Conservation (phyloP, 139 green algal species). For the Chlorella sp. region DNA sequence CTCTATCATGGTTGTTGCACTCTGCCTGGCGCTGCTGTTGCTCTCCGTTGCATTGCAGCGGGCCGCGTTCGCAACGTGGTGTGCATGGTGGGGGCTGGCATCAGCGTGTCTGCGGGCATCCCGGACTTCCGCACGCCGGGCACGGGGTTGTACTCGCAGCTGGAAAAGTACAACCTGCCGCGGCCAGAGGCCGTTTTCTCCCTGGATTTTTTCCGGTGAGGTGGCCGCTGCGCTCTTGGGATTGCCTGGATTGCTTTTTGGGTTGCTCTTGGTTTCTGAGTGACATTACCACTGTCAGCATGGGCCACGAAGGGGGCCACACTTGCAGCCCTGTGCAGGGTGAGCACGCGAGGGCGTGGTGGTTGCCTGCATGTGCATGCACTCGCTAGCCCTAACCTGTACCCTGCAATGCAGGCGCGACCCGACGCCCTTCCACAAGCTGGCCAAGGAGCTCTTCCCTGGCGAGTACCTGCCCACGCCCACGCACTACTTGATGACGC, state of each 20-base stretch:
- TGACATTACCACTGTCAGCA: too few species aligned
- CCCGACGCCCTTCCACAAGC: background rate
- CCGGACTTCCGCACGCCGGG: slow-evolving; percentile 65
- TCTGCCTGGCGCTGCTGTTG: too few species aligned
- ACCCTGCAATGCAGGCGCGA: background rate
- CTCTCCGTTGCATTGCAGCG: too few species aligned
- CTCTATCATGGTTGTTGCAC: too few species aligned
- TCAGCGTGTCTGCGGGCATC: slow-evolving; percentile 57
- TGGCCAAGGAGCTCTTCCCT: slow-evolving; percentile 54
- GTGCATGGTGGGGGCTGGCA: slow-evolving; percentile 53
- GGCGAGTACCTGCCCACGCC: slow-evolving; percentile 60
- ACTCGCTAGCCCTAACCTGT: too few species aligned
- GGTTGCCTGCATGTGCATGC: too few species aligned
- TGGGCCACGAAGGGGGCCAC: too few species aligned
- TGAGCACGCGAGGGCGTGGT: too few species aligned
- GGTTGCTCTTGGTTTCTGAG: too few species aligned
- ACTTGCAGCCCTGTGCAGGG: too few species aligned
- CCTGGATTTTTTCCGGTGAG: slow-evolving; percentile 10
- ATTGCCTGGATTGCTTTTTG: too few species aligned
- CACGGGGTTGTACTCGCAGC: slow-evolving; percentile 62
- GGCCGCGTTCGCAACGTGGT: background rate
- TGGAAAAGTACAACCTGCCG: slow-evolving; percentile 60
- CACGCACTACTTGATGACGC: slow-evolving; percentile 66
- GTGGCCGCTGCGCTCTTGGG: too few species aligned
- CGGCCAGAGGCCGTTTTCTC: slow-evolving; percentile 63